Percentiles rank a stretch among this genome's conserved stretches.
Evolutionary conservation across 345 rosid species (phyloP).

Genomic region (Lumnitzera littorea): DNA sequence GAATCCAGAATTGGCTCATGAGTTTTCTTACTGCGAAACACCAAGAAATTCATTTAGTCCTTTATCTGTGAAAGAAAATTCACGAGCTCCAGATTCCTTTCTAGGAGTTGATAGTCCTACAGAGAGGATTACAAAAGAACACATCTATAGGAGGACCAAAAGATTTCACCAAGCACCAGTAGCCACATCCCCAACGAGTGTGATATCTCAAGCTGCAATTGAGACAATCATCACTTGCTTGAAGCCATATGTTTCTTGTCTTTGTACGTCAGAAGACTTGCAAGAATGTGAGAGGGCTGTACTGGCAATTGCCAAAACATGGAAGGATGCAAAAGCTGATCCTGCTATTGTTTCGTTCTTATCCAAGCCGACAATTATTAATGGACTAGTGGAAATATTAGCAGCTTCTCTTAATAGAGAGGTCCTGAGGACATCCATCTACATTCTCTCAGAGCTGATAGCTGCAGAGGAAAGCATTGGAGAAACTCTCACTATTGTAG

Average conservation of each 20-base stretch:
- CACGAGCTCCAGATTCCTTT: slow-evolving; percentile 14
- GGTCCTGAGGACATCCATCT: slow-evolving; percentile 38
- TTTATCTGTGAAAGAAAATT: slow-evolving; percentile 18
- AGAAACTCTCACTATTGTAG: slow-evolving; percentile 45
- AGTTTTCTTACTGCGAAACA: slow-evolving; percentile 43
- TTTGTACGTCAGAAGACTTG: slow-evolving; percentile 54
- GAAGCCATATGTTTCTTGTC: slow-evolving; percentile 40
- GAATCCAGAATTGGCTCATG: slow-evolving; percentile 58
- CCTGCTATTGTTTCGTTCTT: slow-evolving; percentile 44
- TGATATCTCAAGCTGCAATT: slow-evolving; percentile 45
- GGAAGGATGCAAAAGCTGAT: slow-evolving; percentile 56
- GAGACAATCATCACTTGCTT: slow-evolving; percentile 43
- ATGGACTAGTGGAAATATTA: slow-evolving; percentile 50
- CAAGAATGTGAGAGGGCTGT: slow-evolving; percentile 58
- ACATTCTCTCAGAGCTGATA: slow-evolving; percentile 44
- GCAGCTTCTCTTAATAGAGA: slow-evolving; percentile 51
- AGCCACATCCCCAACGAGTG: slow-evolving; percentile 53
- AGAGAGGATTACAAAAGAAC: slow-evolving; percentile 14
- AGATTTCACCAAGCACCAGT: slow-evolving; percentile 22
- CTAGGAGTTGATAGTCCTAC: slow-evolving; percentile 12
- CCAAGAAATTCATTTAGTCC: slow-evolving; percentile 33
- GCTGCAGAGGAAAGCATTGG: slow-evolving; percentile 34
- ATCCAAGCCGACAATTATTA: slow-evolving; percentile 35
- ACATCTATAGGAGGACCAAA: slow-evolving; percentile 20
- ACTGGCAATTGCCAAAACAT: slow-evolving; percentile 32